Base-by-base conservation (phyloP, 345 rosid species). In the Lepidium didymum region DNA sequence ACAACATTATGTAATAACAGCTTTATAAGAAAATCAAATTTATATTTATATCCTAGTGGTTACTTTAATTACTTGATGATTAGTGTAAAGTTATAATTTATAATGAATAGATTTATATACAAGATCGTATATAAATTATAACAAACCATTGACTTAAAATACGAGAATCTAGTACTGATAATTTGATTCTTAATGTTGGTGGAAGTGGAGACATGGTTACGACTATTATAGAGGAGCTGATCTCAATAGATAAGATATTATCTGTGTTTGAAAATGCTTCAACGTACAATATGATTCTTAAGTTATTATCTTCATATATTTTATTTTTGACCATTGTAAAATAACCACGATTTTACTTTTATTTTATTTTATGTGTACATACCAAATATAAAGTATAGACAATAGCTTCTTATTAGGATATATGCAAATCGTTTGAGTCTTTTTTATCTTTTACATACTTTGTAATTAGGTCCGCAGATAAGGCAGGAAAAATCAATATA, bases 141-240 rank as follows among this genome's bases (percentile, higher is more conserved):
- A n/a, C 69, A 64, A 37, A 38, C 1, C 38, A 51, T 40, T 7
- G 60, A 51, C 40, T 38, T 37, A 64, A 64, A 23, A 52, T 9
- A 63, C 21, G 12, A 49, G 69, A 64, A 49, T 50, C 47, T 50
- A 19, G 13, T 42, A 27, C 31, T 53, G 21, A 29, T 41, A 66
- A 53, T 41, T 18, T 29, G 51, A 53, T 53, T 53, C 61, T 16
- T 27, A 66, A 16, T 66, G 61, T 42, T 53, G 70, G 61, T 41
- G 61, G 52, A 66, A 66, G 52, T 7, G 54, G 42, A 41, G 61
- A 66, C 70, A 65, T 52, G 27, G 50, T 25, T 50, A 37, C 45
- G 49, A 64, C 57, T 47, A 37, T 63, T 27, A 8, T 45, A 29
- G 27, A 38, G 49, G 43, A 38, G 16, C 49, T 51, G 49, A 11